Evolutionary conservation across 2,329 filamentous ascomycete species (phyloP).

Genomic region (Neurospora sp.): DNA sequence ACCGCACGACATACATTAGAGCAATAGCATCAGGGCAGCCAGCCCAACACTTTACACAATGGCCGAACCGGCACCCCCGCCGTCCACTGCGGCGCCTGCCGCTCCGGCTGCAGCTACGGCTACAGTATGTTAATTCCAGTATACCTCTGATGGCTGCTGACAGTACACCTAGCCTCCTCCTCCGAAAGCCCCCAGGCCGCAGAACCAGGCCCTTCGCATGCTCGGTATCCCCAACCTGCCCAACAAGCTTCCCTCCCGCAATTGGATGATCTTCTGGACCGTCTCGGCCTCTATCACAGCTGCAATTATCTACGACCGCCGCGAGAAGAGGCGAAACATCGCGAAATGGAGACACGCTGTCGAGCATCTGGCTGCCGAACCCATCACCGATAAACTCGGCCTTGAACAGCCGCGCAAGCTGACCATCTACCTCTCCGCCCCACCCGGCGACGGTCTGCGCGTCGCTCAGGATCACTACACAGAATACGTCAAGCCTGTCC

Average conservation of each 20-base stretch:
- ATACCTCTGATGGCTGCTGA: neutral
- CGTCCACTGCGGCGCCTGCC: conserved; percentile 6
- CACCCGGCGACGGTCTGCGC: conserved; percentile 77
- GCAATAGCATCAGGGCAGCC: neutral
- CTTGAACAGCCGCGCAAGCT: conserved; percentile 66
- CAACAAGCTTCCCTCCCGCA: conserved; percentile 79
- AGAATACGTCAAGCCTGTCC: conserved; percentile 87
- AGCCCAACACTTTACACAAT: conserved; percentile 6
- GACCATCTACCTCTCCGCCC: conserved; percentile 75
- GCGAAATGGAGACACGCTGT: conserved; percentile 81
- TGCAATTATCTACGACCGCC: conserved; percentile 83
- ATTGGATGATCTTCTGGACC: conserved; percentile 93
- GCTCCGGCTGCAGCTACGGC: conserved; percentile 7
- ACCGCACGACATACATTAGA: conserved; percentile 6
- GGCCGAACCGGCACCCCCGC: conserved; percentile 14
- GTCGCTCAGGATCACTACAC: conserved; percentile 89
- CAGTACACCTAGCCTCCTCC: conserved; percentile 5
- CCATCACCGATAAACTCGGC: conserved; percentile 45
- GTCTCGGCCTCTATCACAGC: conserved; percentile 68
- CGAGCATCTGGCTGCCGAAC: conserved; percentile 70
- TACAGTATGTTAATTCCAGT: conserved; percentile 8
- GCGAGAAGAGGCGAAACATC: conserved; percentile 76
- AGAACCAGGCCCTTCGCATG: conserved; percentile 66
- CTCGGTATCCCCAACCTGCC: conserved; percentile 80
- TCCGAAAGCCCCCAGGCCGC: conserved; percentile 32